These are phyloP conservation scores for Schoenoplectus tabernaemontani DNA, from an alignment of 202 grass and related monocot genomes.

Conservation along the genomic window DNA sequence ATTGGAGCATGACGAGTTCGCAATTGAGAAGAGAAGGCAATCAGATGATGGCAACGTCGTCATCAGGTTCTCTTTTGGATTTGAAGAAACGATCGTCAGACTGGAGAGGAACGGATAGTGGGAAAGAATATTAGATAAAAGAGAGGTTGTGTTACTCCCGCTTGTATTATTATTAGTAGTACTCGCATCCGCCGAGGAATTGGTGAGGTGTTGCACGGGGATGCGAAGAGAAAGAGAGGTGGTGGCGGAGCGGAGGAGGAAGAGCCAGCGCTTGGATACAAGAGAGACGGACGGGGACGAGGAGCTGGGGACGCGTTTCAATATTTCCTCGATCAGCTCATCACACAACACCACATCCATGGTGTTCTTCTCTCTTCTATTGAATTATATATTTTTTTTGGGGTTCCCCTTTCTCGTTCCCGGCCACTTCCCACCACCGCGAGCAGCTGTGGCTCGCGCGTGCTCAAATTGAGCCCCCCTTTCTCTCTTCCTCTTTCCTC, in stretches of 20 bases:
- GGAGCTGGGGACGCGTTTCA: constrained; percentile 42
- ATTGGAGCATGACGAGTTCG: constrained; percentile 28
- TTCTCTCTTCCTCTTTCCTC: neutral
- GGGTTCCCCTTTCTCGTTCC: neutral
- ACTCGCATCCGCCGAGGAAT: neutral
- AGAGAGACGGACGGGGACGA: constrained; percentile 52
- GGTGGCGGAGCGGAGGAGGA: constrained; percentile 51
- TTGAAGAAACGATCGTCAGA: constrained; percentile 40
- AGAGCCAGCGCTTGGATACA: constrained; percentile 78
- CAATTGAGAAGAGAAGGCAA: constrained; percentile 35
- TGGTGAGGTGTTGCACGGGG: neutral
- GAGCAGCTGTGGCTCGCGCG: neutral
- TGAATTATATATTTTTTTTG: neutral
- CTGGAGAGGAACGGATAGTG: constrained; percentile 52
- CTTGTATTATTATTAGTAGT: neutral
- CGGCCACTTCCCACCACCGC: neutral
- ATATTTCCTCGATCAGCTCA: constrained; percentile 68
- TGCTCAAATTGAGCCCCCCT: neutral
- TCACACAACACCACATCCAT: constrained; percentile 54
- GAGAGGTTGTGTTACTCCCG: neutral
- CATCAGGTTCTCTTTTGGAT: neutral
- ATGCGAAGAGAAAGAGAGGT: constrained; percentile 51
- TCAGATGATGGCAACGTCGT: constrained; percentile 23
- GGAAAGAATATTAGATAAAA: constrained; percentile 45
- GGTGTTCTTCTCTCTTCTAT: neutral